Base-by-base conservation (phyloP, 768 basidiomycete species). In the Dioszegia hungarica region DNA sequence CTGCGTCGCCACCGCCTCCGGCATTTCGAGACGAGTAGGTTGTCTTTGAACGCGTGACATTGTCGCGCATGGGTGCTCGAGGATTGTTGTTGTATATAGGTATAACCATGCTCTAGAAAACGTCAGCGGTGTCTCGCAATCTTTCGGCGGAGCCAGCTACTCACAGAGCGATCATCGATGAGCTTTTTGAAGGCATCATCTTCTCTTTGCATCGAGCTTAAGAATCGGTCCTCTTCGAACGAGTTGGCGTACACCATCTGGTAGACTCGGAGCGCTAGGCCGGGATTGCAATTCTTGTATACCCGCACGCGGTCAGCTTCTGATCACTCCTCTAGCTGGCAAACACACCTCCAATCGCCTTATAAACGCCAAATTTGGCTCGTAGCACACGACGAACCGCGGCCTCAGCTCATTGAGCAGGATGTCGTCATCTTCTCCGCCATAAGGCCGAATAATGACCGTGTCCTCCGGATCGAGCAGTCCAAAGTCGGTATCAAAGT, bases 241-340 rank as follows among this genome's bases (percentile, higher is more conserved):
- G 90, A 93, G 66, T 88, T 84, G 54, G 84, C 82, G 75, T 98
- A 98, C n/a, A 90, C 79, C 87, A 95, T 87, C 73, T 97, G 92
- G 76, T 98, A 98, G 1, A 97, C 87, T 14, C 93, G 81, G 0
- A 98, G 84, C 0, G 82, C 86, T 5, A 94, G 76, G 0, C 89
- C 89, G 0, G 90, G 86, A 76, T 86, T 85, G 2, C 87, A 84
- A 55, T 85, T 87, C 64, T 88, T 85, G 74, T 94, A 97, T 0
- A 90, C 88, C 90, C 92, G 59, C 9, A 22, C n/a, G 14, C 11
- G 10, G 28, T 64, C 51, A 65, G 62, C 48, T 20, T 20, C 4
- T 41, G 20, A 31, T 22, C 17, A 9, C 17, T n/a, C 15, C 3
- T 20, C 3, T 25, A 39, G 9, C 17, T 3, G 27, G 3, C n/a